Base-by-base conservation (phyloP, 148 eudicot species). In the Salicornia ramosissima region DNA sequence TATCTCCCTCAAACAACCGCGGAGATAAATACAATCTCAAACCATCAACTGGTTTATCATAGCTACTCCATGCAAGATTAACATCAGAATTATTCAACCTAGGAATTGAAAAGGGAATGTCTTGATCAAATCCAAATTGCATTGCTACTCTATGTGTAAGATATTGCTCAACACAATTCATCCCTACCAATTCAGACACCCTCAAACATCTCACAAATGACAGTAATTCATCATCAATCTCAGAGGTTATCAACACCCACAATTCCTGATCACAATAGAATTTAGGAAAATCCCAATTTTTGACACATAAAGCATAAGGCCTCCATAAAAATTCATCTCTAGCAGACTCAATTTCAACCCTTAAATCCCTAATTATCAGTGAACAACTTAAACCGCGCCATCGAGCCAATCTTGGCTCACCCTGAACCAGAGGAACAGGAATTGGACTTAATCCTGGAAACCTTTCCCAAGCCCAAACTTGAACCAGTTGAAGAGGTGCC, bases 101-200 rank as follows among this genome's bases (percentile, higher is more conserved):
- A 39, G 69, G 26, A 19, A 63, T 12, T 1, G 40, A 52, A 39
- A 7, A 64, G 2, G 85, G 83, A 67, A 86, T 33, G 49, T 78
- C 84, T 39, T 86, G 90, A 68, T 86, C 87, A 36, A 78, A 46
- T 3, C 90, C 87, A 61, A 86, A 84, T 53, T 86, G 87, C 86
- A 72, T 82, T 18, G 83, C 83, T 19, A 80, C 81, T 21, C 86
- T 68, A 57, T 82, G 81, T 45, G 89, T 87, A 1, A 74, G 68
- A 60, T 86, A 86, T n/a, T 59, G 71, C 64, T 80, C 86, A 8
- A 64, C 40, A 24, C 77, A 80, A 31, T 70, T 79, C 16, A 76
- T 10, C 6, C 87, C 86, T 34, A 73, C 79, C 10, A 86, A 69
- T 40, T 82, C 78, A 55, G 70, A 68, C 16, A 49, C 61, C 76